Evolutionary conservation across 306 rosid species (phyloP).

Genomic region (Clitoria ternatea): DNA sequence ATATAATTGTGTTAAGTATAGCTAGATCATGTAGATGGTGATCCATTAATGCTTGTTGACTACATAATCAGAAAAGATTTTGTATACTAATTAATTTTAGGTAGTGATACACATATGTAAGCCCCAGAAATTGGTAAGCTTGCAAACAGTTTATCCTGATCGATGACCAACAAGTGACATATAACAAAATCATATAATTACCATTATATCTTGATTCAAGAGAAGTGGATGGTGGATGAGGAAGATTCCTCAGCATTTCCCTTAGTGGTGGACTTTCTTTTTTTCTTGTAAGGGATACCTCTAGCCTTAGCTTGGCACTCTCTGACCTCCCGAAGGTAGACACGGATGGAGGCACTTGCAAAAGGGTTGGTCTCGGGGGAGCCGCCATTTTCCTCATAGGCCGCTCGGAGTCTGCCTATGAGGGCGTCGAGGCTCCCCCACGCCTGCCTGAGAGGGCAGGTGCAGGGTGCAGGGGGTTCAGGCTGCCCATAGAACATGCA

Average conservation of each 20-base stretch:
- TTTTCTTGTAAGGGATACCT: conserved; percentile 94
- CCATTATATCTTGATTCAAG: conserved; percentile 56
- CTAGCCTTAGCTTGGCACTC: conserved; percentile 95
- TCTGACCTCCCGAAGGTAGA: conserved; percentile 80
- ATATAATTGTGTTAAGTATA: neutral
- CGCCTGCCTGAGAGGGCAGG: conserved; percentile 89
- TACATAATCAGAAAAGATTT: neutral
- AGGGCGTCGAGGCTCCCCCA: conserved; percentile 99
- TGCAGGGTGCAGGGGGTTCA: conserved; percentile 92
- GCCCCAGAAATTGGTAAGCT: neutral
- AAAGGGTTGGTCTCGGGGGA: conserved; percentile 74
- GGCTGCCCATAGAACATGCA: conserved; percentile 95
- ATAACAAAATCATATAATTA: conserved; percentile 6
- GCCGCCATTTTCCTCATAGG: conserved; percentile 96
- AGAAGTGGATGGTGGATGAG: conserved; percentile 35
- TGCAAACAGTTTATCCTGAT: no score
- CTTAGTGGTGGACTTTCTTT: conserved; percentile 58
- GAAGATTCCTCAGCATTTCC: conserved; percentile 32
- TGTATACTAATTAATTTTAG: neutral
- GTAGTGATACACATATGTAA: neutral
- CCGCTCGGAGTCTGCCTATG: conserved; percentile 90
- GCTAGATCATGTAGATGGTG: neutral
- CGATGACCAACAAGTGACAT: no score
- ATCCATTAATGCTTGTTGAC: neutral
- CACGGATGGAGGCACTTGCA: conserved; percentile 74